phyloP scores from a whole-genome alignment of 2,329 filamentous ascomycete species.

The Nothophaeocryptopus gaeumannii region DNA sequence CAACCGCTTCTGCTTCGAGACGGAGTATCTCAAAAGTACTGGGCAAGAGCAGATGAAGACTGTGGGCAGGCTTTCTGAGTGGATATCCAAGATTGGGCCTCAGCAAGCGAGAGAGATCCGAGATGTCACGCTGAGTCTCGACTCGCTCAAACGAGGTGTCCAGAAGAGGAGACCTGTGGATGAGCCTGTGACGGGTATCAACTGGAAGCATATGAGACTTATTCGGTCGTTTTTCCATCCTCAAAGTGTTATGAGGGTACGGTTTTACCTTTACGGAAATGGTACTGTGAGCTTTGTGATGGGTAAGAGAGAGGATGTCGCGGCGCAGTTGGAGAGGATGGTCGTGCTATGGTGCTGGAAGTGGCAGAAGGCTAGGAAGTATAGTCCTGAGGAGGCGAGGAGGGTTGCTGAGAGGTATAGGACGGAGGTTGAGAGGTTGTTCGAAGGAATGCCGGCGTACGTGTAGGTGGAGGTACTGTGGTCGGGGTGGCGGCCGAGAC shows the following conservation, averaged over 20 bases:
- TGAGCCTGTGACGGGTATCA: slow-evolving; percentile 8
- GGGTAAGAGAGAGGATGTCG: slow-evolving; percentile 8
- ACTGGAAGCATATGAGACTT: slow-evolving; percentile 20
- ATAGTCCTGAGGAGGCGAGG: slow-evolving; percentile 13
- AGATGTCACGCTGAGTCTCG: slow-evolving; percentile 21
- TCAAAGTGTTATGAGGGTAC: slow-evolving; percentile 15
- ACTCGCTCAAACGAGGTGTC: slow-evolving; percentile 14
- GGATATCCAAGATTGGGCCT: slow-evolving; percentile 9
- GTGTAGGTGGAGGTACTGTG: slow-evolving; percentile 9
- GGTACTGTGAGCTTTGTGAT: slow-evolving; percentile 19
- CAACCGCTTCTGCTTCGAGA: slow-evolving; percentile 23
- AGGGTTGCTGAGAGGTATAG: slow-evolving; percentile 17
- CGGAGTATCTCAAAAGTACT: slow-evolving; percentile 23
- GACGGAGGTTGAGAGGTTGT: slow-evolving; percentile 17
- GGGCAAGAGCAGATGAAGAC: slow-evolving; percentile 13
- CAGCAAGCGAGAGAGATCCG: slow-evolving; percentile 19
- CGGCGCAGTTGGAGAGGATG: slow-evolving; percentile 18
- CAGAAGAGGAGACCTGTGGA: neutral
- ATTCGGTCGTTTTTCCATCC: slow-evolving; percentile 18
- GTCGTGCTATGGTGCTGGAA: slow-evolving; percentile 15
- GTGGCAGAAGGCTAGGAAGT: slow-evolving; percentile 20
- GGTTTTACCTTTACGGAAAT: slow-evolving; percentile 19
- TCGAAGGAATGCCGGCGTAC: slow-evolving; percentile 20
- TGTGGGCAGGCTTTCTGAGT: slow-evolving; percentile 13
- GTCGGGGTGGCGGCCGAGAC: no score